These are phyloP conservation scores for Blumeriella jaapii DNA, from an alignment of 2,329 filamentous ascomycete species.

Conservation along the genomic window DNA sequence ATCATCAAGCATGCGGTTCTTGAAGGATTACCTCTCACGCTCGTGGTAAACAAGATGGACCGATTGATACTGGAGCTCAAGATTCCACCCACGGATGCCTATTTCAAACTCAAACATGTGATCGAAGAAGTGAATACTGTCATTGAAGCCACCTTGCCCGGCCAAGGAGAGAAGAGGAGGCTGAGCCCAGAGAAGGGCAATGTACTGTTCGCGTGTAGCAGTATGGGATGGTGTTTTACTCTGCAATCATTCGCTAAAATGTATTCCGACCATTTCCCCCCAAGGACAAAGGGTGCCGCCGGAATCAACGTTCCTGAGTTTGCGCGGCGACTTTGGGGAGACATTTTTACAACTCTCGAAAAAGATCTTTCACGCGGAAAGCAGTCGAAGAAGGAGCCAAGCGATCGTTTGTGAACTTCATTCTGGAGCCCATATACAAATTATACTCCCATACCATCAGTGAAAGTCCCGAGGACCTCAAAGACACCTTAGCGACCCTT, in stretches of 20 bases:
- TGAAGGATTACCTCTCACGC: constrained; percentile 75
- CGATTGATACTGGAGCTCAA: constrained; percentile 88
- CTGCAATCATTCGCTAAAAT: constrained; percentile 89
- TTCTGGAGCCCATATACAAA: constrained; percentile 96
- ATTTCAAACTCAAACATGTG: constrained; percentile 99
- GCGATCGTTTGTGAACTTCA: constrained; percentile 85
- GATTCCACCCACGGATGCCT: constrained; percentile 86
- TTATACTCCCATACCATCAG: constrained; percentile 91
- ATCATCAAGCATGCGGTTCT: constrained; percentile 93
- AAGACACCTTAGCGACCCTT: constrained; percentile 62
- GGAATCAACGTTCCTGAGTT: constrained; percentile 77
- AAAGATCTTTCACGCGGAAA: constrained; percentile 85
- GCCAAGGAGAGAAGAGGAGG: constrained; percentile 65
- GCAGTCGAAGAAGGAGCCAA: constrained; percentile 68
- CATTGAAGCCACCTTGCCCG: constrained; percentile 79
- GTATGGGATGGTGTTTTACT: constrained; percentile 95
- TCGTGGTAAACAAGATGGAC: constrained; percentile 97
- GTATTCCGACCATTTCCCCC: constrained; percentile 75
- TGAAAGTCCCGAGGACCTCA: constrained; percentile 75
- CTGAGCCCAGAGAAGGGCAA: constrained; percentile 95
- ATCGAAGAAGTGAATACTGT: constrained; percentile 95
- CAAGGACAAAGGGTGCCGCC: constrained; percentile 27
- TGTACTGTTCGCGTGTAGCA: constrained; percentile 89
- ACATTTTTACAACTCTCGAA: constrained; percentile 88
- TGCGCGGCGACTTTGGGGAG: constrained; percentile 79